phyloP scores from a whole-genome alignment of 306 rosid species.

The Fragaria nilgerrensis region DNA sequence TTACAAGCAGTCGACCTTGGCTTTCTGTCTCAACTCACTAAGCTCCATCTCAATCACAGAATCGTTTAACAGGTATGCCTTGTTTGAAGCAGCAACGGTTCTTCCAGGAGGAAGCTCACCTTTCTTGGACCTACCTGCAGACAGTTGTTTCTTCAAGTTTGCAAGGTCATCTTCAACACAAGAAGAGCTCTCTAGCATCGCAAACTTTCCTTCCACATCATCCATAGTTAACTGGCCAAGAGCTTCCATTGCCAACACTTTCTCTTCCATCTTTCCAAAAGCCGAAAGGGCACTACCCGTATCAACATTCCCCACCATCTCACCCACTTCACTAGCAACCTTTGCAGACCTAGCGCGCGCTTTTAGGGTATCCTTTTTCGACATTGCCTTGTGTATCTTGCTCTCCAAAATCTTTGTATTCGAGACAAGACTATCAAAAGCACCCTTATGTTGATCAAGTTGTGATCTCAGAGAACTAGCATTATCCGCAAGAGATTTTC shows the following conservation, averaged over 20 bases:
- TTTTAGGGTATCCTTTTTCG: slow-evolving; percentile 88
- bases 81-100: slow-evolving; percentile 35
- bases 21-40: slow-evolving; percentile 64
- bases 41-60: slow-evolving; percentile 76
- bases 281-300: slow-evolving; percentile 90
- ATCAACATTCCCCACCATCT: slow-evolving; percentile 84
- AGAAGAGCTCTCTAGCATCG: slow-evolving; percentile 63
- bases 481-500: slow-evolving; percentile 90
- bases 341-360: slow-evolving; percentile 92
- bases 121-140: slow-evolving; percentile 70
- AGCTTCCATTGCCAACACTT: slow-evolving; percentile 97
- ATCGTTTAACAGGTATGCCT: slow-evolving; percentile 62
- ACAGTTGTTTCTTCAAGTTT: slow-evolving; percentile 48
- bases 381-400: slow-evolving; percentile 90
- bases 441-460: slow-evolving; percentile 91
- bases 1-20: slow-evolving; percentile 47
- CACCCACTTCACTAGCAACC: slow-evolving; percentile 87
- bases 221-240: slow-evolving; percentile 81
- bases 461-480: slow-evolving; percentile 79
- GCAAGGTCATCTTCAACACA: slow-evolving; percentile 63
- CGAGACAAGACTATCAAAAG: slow-evolving; percentile 85
- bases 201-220: slow-evolving; percentile 96
- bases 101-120: slow-evolving; percentile 97
- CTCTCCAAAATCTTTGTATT: slow-evolving; percentile 94
- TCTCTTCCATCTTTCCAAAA: slow-evolving; percentile 95